Percentiles rank a stretch among this genome's conserved stretches.
Conservation (phyloP, 2,329 filamentous ascomycete species). For the Cytospora paraplurivora region DNA sequence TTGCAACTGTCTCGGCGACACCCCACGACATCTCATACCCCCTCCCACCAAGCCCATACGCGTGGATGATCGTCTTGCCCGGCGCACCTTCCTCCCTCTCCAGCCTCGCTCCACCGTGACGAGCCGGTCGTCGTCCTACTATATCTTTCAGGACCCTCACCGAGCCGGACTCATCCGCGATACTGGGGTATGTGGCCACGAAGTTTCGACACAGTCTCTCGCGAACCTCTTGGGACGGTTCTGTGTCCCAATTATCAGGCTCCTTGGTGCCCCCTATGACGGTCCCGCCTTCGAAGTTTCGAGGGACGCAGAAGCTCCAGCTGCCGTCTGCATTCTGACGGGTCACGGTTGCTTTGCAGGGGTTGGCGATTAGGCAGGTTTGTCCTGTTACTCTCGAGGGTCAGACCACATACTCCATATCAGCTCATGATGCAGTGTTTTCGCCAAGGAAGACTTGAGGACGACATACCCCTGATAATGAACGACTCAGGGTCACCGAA, state of each 20-base stretch:
- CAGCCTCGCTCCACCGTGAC: slow-evolving; percentile 42
- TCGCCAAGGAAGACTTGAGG: fast-evolving
- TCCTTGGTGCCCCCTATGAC: slow-evolving; percentile 69
- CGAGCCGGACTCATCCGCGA: slow-evolving; percentile 34
- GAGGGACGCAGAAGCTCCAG: slow-evolving; percentile 65
- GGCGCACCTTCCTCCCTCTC: slow-evolving; percentile 44
- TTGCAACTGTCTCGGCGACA: slow-evolving; percentile 45
- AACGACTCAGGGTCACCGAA: slow-evolving; percentile 46
- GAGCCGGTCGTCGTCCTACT: slow-evolving; percentile 36
- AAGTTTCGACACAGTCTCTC: slow-evolving; percentile 47
- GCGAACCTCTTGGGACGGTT: slow-evolving; percentile 51
- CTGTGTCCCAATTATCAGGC: slow-evolving; percentile 55
- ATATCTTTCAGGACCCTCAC: slow-evolving; percentile 36
- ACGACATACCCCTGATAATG: slow-evolving; percentile 44
- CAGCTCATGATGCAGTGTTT: slow-evolving; percentile 1
- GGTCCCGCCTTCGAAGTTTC: slow-evolving; percentile 63
- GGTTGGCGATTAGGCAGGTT: slow-evolving; percentile 48
- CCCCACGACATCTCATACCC: slow-evolving; percentile 54
- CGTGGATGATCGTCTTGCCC: slow-evolving; percentile 43
- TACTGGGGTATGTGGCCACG: slow-evolving; percentile 40
- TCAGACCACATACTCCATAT: not conserved
- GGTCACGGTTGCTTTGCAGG: slow-evolving; percentile 51
- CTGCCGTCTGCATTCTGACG: slow-evolving; percentile 63
- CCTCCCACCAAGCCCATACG: slow-evolving; percentile 52
- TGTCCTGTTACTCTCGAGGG: slow-evolving; percentile 41